Base-by-base conservation (phyloP, 805 yeast genomes). In the Kluyveromyces lactis region DNA sequence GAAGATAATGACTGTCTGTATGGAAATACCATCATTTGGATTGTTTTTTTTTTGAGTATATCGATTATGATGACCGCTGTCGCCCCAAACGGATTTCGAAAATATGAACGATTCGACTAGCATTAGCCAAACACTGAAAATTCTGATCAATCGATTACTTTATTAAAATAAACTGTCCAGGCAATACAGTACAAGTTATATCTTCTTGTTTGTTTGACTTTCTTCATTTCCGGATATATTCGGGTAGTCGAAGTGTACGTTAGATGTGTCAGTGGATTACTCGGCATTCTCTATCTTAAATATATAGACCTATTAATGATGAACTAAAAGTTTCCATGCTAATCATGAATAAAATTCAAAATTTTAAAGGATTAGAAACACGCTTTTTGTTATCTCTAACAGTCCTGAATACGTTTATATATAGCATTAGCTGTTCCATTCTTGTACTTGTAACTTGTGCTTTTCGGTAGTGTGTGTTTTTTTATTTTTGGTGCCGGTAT, bases 81-180 rank as follows among this genome's bases (percentile, higher is more conserved):
- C 66, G 66, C 66, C 66, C 66, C 66, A 61, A 55, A 55, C 66
- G 66, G 64, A 59, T 42, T 48, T 48, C 50, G 44, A 45, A 44
- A 34, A 29, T 28, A 50, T 46, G 47, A 51, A 40, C 46, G 52
- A 52, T 39, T 53, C 58, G 46, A 47, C 51, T 44, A 42, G 43
- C 43, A 41, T 45, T 49, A 58, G 63, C 64, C 64, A 59, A 59
- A 60, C 65, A 60, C 64, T 59, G 64, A 59, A 57, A 59, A 56
- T 58, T 58, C 64, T 59, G 64, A 58, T 49, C 48, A 11, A 9
- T 30, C 30, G 16, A 27, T 6, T 21, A 21, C 24, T n/a, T n/a
- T 21, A 21, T 21, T 21, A 9, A 9, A 43, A 21, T 6, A 21
- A 21, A 21, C 6, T 9, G 9, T 6, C 24, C 24, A 21, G 9